Evolutionary conservation across 306 rosid species (phyloP).

Genomic region (Dryas drummondii): DNA sequence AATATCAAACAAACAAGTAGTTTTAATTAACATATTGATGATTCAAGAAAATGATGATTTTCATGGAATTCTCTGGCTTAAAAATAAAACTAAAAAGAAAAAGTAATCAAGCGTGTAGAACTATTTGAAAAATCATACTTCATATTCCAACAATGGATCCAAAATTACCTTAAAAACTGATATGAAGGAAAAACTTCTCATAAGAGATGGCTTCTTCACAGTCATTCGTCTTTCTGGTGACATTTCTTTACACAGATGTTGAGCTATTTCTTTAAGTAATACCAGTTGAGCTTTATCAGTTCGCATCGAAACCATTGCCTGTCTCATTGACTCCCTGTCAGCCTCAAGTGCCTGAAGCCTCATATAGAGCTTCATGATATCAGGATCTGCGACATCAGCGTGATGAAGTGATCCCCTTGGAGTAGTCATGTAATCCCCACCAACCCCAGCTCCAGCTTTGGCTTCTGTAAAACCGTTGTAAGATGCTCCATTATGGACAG

Average conservation of each 20-base stretch:
- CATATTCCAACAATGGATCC: background rate
- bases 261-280: constrained; percentile 95
- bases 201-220: constrained; percentile 47
- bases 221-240: constrained; percentile 55
- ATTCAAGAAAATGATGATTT: background rate
- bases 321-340: constrained; percentile 99
- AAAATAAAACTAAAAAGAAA: background rate
- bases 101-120: background rate
- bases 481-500: constrained; percentile 60
- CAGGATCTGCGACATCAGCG: constrained; percentile 66
- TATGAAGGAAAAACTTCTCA: constrained; percentile 39
- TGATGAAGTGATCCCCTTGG: constrained; percentile 53
- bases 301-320: constrained; percentile 79
- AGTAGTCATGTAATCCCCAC: constrained; percentile 51
- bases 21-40: background rate
- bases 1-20: constrained; percentile 25
- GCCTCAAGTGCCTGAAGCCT: constrained; percentile 99
- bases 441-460: constrained; percentile 50
- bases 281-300: constrained; percentile 92
- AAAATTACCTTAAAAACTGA: constrained; percentile 71
- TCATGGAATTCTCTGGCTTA: background rate
- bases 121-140: background rate
- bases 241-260: constrained; percentile 79
- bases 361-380: constrained; percentile 77
- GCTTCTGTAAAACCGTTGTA: constrained; percentile 48